phyloP scores from a whole-genome alignment of 768 basidiomycete genomes.

The Xerocomellus chrysenteron region DNA sequence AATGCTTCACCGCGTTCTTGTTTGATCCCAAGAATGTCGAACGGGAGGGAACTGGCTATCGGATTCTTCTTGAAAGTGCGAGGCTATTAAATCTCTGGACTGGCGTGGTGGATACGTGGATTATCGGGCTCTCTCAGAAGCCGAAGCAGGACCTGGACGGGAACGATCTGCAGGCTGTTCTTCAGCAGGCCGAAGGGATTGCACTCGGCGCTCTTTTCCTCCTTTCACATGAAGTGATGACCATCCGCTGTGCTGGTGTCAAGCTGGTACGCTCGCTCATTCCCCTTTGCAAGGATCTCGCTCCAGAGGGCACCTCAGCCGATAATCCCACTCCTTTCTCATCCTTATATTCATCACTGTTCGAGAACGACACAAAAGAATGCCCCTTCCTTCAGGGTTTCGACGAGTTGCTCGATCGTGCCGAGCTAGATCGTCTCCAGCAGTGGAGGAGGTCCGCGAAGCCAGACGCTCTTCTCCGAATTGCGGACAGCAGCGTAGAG shows the following conservation, averaged over 20 bases:
- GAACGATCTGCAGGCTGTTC: slow-evolving; percentile 43
- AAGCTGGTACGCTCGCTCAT: slow-evolving; percentile 62
- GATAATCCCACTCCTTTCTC: slow-evolving; percentile 28
- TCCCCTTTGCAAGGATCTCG: slow-evolving; percentile 46
- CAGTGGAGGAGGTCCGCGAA: slow-evolving; percentile 63
- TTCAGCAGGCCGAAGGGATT: slow-evolving; percentile 56
- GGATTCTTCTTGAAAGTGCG: slow-evolving; percentile 64
- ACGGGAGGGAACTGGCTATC: slow-evolving; percentile 60
- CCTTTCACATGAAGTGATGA: slow-evolving; percentile 52
- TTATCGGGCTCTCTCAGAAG: slow-evolving; percentile 44
- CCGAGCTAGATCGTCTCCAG: slow-evolving; percentile 58
- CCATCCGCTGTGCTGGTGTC: slow-evolving; percentile 59
- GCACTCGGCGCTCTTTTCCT: slow-evolving; percentile 76
- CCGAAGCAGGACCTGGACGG: slow-evolving; percentile 37
- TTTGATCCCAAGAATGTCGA: slow-evolving; percentile 67
- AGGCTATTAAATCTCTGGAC: slow-evolving; percentile 74
- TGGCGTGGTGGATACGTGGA: slow-evolving; percentile 68
- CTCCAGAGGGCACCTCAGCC: slow-evolving; percentile 30
- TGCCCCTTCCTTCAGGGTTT: slow-evolving; percentile 56
- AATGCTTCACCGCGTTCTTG: slow-evolving; percentile 66
- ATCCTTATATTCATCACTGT: slow-evolving; percentile 47
- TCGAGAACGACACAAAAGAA: slow-evolving; percentile 50
- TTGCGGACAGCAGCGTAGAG: slow-evolving; percentile 69
- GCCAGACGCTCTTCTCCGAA: slow-evolving; percentile 57
- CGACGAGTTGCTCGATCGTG: slow-evolving; percentile 63